A percentile compares a stretch with the other conserved stretches of the same genome.
Conservation (phyloP, 208 protist species). For the Strigomonas culicis region DNA sequence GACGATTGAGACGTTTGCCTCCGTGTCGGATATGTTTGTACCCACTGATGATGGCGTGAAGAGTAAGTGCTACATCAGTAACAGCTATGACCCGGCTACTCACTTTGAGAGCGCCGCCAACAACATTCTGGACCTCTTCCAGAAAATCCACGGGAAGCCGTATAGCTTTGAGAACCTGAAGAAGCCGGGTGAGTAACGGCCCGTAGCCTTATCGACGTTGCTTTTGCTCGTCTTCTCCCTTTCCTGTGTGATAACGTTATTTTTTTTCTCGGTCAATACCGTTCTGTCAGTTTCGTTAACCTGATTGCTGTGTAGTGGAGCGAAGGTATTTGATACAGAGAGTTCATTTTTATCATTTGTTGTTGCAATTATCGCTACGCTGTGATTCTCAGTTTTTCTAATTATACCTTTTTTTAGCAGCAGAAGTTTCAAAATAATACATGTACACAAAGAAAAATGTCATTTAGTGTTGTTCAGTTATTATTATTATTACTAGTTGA, state of each 20-base stretch:
- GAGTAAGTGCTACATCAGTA: conserved; percentile 95
- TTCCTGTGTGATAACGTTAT: background rate
- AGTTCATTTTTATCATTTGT: too few species aligned
- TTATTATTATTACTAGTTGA: background rate
- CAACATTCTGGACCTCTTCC: conserved; percentile 97
- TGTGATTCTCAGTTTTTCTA: too few species aligned
- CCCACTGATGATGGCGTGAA: conserved; percentile 88
- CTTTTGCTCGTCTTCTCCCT: conserved; percentile 3
- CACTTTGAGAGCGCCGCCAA: conserved; percentile 99
- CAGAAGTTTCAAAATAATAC: too few species aligned
- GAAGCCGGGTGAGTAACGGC: conserved; percentile 22
- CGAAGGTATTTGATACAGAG: too few species aligned
- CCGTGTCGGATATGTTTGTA: conserved; percentile 88
- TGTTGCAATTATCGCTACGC: too few species aligned
- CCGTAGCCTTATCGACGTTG: background rate
- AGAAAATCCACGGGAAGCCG: conserved; percentile 95
- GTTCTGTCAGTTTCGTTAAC: too few species aligned
- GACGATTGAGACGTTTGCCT: conserved; percentile 90
- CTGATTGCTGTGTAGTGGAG: too few species aligned
- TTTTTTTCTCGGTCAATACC: background rate
- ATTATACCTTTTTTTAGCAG: too few species aligned
- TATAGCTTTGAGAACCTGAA: conserved; percentile 80
- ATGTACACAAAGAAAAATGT: too few species aligned
- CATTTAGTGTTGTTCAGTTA: too few species aligned
- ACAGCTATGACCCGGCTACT: conserved; percentile 95